phyloP scores from a whole-genome alignment of 208 protist species.

The Acanthamoeba royreba region DNA sequence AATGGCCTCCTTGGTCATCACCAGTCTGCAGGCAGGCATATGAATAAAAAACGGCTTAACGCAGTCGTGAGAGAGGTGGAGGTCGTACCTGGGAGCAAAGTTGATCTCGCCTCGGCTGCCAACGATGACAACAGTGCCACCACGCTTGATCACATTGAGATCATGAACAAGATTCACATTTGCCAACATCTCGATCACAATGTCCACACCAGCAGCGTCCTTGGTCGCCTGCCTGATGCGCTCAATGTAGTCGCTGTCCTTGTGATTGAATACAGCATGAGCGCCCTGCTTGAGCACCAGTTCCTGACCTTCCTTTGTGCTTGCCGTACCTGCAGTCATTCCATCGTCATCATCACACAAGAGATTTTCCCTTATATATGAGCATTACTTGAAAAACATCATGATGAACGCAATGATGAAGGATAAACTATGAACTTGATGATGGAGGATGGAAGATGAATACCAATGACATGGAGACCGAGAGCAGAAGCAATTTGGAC shows the following conservation, averaged over 20 bases:
- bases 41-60: background rate
- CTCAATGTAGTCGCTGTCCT: background rate
- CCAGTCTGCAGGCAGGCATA: background rate
- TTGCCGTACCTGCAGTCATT: conserved; percentile 29
- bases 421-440: background rate
- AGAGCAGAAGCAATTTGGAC: background rate
- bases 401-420: background rate
- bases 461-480: background rate
- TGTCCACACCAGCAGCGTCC: background rate
- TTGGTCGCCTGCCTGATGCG: background rate
- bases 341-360: too few species aligned
- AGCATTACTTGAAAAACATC: background rate
- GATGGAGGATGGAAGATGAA: background rate
- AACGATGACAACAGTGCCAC: background rate
- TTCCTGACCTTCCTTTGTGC: conserved; percentile 29
- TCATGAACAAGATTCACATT: conserved; percentile 33
- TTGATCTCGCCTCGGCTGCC: conserved; percentile 42
- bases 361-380: background rate
- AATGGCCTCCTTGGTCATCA: conserved; percentile 11
- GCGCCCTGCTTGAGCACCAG: conserved; percentile 23
- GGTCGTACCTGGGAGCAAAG: background rate
- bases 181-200: conserved; percentile 41
- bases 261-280: conserved; percentile 38
- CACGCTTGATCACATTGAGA: conserved; percentile 16
- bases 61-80: background rate